Conservation (phyloP, 805 yeast species). For the Hanseniaspora occidentalis region DNA sequence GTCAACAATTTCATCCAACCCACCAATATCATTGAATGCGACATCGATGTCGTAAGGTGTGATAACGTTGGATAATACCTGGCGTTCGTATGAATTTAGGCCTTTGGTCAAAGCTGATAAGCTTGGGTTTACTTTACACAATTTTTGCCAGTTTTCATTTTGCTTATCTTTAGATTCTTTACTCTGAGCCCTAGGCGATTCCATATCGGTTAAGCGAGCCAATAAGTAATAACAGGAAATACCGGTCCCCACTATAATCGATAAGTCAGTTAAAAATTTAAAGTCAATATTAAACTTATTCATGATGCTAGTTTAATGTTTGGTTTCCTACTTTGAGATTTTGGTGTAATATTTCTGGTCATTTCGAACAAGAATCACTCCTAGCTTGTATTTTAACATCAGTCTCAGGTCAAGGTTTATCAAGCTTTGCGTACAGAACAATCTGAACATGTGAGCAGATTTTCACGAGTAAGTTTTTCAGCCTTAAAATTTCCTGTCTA, state of each 20-base stretch:
- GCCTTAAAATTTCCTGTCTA: too few relatives aligned
- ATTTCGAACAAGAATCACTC: too few relatives aligned
- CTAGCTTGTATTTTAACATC: too few relatives aligned
- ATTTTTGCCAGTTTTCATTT: conserved; percentile 40
- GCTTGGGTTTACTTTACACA: conserved; percentile 49
- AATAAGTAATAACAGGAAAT: conserved; percentile 57
- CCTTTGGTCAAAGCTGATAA: conserved; percentile 34
- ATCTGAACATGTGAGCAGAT: too few relatives aligned
- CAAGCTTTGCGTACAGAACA: too few relatives aligned
- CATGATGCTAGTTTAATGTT: too few relatives aligned
- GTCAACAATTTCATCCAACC: conserved; percentile 67
- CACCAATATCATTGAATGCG: conserved; percentile 76
- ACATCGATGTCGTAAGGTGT: conserved; percentile 75
- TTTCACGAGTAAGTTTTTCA: too few relatives aligned
- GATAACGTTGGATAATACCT: conserved; percentile 66
- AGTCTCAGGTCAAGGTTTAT: too few relatives aligned
- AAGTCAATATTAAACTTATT: conserved; percentile 19
- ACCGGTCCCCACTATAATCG: conserved; percentile 48
- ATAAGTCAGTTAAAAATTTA: conserved; percentile 32
- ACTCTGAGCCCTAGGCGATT: conserved; percentile 35
- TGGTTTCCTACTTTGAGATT: too few relatives aligned
- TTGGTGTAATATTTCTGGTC: too few relatives aligned
- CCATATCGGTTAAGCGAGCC: conserved; percentile 29
- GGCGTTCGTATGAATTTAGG: conserved; percentile 56
- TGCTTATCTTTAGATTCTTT: conserved; percentile 53